Percentiles rank a stretch among this genome's conserved stretches.
Evolutionary conservation across 805 yeast species (phyloP).

Genomic region (Suhomyces canberraensis): DNA sequence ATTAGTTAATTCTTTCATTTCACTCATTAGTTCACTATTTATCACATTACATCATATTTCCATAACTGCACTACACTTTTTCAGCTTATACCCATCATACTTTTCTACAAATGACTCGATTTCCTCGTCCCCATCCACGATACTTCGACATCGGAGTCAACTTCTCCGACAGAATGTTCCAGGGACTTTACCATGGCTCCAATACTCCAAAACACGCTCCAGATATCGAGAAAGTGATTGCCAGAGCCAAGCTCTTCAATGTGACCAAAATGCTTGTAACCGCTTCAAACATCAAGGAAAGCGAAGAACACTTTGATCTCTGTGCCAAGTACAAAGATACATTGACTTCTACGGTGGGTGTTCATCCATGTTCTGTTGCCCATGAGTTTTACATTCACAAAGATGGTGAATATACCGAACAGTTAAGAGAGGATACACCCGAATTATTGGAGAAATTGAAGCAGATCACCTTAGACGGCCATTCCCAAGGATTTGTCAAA

Average conservation of each 20-base stretch:
- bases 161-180: slow-evolving; percentile 85
- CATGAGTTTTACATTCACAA: slow-evolving; percentile 33
- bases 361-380: slow-evolving; percentile 87
- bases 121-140: too few relatives aligned
- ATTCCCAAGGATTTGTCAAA: slow-evolving; percentile 50
- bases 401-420: slow-evolving; percentile 33
- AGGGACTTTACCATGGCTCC: slow-evolving; percentile 72
- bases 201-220: slow-evolving; percentile 51
- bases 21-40: too few relatives aligned
- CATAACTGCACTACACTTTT: too few relatives aligned
- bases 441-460: slow-evolving; percentile 49
- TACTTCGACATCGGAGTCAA: slow-evolving; percentile 60
- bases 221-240: slow-evolving; percentile 63
- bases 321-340: slow-evolving; percentile 37
- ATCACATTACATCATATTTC: too few relatives aligned
- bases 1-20: too few relatives aligned
- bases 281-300: slow-evolving; percentile 73
- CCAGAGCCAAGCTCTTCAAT: slow-evolving; percentile 60
- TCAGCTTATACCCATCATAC: too few relatives aligned
- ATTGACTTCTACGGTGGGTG: slow-evolving; percentile 76
- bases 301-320: slow-evolving; percentile 56
- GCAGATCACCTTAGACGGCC: slow-evolving; percentile 47
- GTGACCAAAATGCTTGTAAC: slow-evolving; percentile 76
- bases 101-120: too few relatives aligned
- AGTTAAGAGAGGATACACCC: slow-evolving; percentile 26